Conservation (phyloP, 148 eudicot genomes). For the Euryodendron excelsum region DNA sequence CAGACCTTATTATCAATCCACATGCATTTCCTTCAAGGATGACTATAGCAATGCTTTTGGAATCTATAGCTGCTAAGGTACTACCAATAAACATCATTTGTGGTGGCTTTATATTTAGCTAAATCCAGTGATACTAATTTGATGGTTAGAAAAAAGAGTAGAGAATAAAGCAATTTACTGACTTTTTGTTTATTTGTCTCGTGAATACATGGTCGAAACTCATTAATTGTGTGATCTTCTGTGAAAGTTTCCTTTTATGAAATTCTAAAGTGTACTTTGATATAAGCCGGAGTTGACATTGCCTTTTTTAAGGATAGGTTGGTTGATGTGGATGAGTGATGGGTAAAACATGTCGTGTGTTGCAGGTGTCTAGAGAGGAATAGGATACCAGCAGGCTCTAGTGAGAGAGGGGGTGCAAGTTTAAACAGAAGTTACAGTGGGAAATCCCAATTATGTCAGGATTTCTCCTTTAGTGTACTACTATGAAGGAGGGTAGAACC, state of each 20-base stretch:
- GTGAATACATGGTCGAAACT: background rate
- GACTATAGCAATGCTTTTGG: constrained; percentile 98
- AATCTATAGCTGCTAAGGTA: constrained; percentile 98
- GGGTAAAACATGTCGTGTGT: background rate
- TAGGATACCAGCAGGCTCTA: too few relatives aligned
- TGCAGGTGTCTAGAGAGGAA: background rate
- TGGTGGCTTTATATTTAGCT: background rate
- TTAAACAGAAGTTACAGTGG: too few relatives aligned
- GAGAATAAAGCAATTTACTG: background rate
- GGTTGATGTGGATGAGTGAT: background rate
- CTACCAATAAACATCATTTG: background rate
- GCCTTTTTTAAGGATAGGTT: background rate
- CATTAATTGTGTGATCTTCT: too few relatives aligned
- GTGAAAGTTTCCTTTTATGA: background rate
- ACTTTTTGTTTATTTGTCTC: background rate
- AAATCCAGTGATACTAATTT: background rate
- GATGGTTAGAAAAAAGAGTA: background rate
- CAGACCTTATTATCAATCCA: constrained; percentile 96
- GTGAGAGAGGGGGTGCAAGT: too few relatives aligned
- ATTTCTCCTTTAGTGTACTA: too few relatives aligned
- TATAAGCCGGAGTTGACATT: background rate
- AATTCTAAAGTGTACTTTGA: background rate
- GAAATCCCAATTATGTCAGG: too few relatives aligned
- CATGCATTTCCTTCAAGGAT: constrained; percentile 98
- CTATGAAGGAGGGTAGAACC: too few relatives aligned